Conservation (phyloP, 2,329 filamentous ascomycete species). For the Claviceps pazoutovae region DNA sequence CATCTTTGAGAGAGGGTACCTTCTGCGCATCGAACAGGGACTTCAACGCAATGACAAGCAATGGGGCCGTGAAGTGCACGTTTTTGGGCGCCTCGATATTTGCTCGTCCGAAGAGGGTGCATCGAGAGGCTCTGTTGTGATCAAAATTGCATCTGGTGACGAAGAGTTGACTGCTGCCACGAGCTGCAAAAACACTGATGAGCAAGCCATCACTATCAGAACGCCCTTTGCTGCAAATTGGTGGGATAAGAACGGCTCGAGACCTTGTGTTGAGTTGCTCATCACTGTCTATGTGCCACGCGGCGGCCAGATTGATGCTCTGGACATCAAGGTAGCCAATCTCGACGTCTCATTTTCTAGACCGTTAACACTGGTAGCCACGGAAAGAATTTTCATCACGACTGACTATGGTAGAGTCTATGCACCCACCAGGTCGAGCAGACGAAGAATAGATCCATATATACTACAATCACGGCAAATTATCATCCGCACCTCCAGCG, state of each 20-base stretch:
- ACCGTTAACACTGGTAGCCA: slow-evolving; percentile 23
- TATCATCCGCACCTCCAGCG: slow-evolving; percentile 28
- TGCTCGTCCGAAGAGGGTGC: slow-evolving; percentile 20
- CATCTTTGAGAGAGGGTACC: slow-evolving; percentile 20
- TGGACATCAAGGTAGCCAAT: slow-evolving; percentile 24
- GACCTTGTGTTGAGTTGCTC: slow-evolving; percentile 15
- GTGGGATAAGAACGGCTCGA: slow-evolving; percentile 12
- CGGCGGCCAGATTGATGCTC: slow-evolving; percentile 20
- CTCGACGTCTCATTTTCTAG: slow-evolving; percentile 27
- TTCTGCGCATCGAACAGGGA: slow-evolving; percentile 28
- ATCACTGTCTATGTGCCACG: slow-evolving; percentile 33
- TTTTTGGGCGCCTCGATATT: slow-evolving; percentile 33
- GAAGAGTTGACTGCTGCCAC: slow-evolving; percentile 21
- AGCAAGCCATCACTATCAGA: slow-evolving; percentile 26
- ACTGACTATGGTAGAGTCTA: slow-evolving; percentile 22
- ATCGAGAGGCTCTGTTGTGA: slow-evolving; percentile 23
- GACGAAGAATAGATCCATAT: slow-evolving; percentile 19
- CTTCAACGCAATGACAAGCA: slow-evolving; percentile 10
- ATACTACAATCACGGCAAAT: slow-evolving; percentile 28
- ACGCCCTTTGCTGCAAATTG: slow-evolving; percentile 24
- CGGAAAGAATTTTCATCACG: slow-evolving; percentile 16
- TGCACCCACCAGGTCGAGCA: slow-evolving; percentile 11
- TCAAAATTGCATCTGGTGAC: slow-evolving; percentile 34
- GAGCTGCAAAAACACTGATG: slow-evolving; percentile 10
- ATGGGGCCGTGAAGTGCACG: slow-evolving; percentile 18